Evolutionary conservation across 257 asterid species (phyloP).

Genomic region (Craterostigma plantagineum): DNA sequence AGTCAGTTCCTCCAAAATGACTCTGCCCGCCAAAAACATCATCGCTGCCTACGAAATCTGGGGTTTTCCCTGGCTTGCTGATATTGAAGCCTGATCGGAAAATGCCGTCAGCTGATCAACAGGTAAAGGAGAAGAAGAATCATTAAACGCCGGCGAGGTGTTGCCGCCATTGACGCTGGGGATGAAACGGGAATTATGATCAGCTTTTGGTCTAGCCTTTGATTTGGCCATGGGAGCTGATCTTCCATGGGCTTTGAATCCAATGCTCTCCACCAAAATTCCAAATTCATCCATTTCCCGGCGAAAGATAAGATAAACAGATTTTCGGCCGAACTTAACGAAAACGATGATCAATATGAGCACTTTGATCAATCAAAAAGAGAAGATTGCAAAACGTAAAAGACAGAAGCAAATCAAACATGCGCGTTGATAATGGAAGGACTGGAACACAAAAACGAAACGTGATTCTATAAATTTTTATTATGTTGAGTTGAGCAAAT

Average conservation of each 20-base stretch:
- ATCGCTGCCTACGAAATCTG: slow-evolving; percentile 17
- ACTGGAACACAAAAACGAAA: no score
- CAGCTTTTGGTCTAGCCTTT: slow-evolving; percentile 15
- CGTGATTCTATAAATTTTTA: no score
- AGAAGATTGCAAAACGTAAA: no score
- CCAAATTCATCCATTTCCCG: slow-evolving; percentile 45
- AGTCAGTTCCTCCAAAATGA: slow-evolving; percentile 27
- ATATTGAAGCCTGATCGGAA: slow-evolving; percentile 21
- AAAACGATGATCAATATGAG: no score
- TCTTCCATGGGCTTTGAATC: slow-evolving; percentile 30
- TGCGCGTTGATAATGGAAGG: no score
- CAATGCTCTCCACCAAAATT: slow-evolving; percentile 44
- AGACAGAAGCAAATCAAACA: no score
- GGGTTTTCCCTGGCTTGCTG: slow-evolving; percentile 12
- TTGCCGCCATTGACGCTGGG: neutral
- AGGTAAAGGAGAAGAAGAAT: slow-evolving; percentile 19
- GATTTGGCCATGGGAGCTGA: slow-evolving; percentile 35
- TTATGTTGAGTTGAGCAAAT: no score
- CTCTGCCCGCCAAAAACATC: slow-evolving; percentile 45
- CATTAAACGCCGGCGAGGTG: no score
- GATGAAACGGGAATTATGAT: neutral
- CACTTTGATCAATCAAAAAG: no score
- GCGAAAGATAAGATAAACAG: no score
- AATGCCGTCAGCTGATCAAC: slow-evolving; percentile 54
- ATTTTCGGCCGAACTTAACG: slow-evolving; percentile 2